Percentiles rank a stretch among this genome's conserved stretches.
These are phyloP conservation scores for Rhizoclosmatium hyalinum DNA, from an alignment of 371 early-diverging fungal genomes.

Conservation along the genomic window DNA sequence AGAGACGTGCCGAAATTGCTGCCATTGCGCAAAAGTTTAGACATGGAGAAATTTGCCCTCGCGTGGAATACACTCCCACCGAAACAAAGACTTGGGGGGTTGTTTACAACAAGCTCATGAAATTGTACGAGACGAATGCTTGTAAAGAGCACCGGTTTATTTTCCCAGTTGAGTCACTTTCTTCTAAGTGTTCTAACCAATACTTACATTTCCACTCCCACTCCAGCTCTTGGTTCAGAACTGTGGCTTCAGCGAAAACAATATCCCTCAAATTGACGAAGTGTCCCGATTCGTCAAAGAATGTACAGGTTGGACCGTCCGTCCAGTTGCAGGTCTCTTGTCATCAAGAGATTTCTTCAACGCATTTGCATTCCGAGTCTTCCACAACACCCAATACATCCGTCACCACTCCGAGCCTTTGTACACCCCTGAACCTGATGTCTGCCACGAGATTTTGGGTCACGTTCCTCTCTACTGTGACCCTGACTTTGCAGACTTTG, in stretches of 20 bases:
- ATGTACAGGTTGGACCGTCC: constrained; percentile 94
- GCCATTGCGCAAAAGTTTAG: constrained; percentile 83
- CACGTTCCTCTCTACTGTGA: constrained; percentile 92
- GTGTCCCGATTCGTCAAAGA: constrained; percentile 93
- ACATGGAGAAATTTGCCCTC: constrained; percentile 83
- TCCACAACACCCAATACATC: constrained; percentile 97
- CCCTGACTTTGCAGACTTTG: constrained; percentile 95
- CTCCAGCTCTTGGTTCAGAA: constrained; percentile 77
- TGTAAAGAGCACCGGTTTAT: constrained; percentile 92
- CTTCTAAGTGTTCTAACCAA: neutral
- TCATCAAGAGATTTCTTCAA: constrained; percentile 96
- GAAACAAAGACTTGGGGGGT: constrained; percentile 86
- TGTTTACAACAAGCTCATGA: constrained; percentile 78
- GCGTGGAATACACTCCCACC: constrained; percentile 80
- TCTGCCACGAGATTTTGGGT: constrained; percentile 86
- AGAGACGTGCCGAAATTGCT: constrained; percentile 87
- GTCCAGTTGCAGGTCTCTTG: constrained; percentile 95
- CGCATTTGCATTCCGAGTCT: constrained; percentile 95
- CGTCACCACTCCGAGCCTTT: constrained; percentile 90
- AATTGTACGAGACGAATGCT: constrained; percentile 84
- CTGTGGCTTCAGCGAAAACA: constrained; percentile 85
- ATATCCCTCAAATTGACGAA: constrained; percentile 90
- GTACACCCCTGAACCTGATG: constrained; percentile 95
- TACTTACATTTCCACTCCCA: neutral
- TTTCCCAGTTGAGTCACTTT: constrained; percentile 63